Evolutionary conservation across 73 alveolate species (phyloP).

Genomic region (Stentor roeselii): DNA sequence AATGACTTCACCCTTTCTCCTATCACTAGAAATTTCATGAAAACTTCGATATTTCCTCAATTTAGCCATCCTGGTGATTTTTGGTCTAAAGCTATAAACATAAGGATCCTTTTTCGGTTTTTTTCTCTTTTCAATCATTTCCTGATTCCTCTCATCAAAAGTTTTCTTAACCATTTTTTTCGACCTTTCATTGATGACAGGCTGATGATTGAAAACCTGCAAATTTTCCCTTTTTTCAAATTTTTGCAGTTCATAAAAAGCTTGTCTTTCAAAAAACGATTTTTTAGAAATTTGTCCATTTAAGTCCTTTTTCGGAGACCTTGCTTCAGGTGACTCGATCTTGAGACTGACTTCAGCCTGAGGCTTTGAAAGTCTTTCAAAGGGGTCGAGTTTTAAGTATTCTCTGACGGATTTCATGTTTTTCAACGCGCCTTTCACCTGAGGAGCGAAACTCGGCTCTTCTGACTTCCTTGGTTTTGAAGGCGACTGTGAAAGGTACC

Average conservation of each 20-base stretch:
- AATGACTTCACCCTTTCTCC: background rate
- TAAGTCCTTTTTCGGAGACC: too few species aligned
- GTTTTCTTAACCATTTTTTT: conserved; percentile 8
- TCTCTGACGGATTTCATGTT: conserved; percentile 13
- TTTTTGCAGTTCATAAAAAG: conserved; percentile 13
- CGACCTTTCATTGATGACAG: conserved; percentile 2
- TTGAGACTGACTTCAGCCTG: background rate
- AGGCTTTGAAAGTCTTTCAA: conserved; percentile 28
- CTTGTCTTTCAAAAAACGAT: conserved; percentile 29
- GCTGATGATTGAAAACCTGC: background rate
- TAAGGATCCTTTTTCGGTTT: background rate
- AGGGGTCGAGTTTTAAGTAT: conserved; percentile 10
- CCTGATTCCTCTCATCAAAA: conserved; percentile 26
- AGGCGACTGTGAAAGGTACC: background rate
- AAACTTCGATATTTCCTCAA: conserved; percentile 10
- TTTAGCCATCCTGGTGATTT: conserved; percentile 22
- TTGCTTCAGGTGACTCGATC: background rate
- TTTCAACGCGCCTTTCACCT: conserved; percentile 19
- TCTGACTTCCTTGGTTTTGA: background rate
- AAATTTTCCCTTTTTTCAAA: background rate
- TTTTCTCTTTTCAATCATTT: background rate
- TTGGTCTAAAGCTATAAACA: conserved; percentile 18
- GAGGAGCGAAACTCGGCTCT: conserved; percentile 9
- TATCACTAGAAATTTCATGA: conserved; percentile 5
- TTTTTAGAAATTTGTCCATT: background rate